Evolutionary conservation across 202 grass and related monocot species (phyloP).

Genomic region (Zoysia matrella): DNA sequence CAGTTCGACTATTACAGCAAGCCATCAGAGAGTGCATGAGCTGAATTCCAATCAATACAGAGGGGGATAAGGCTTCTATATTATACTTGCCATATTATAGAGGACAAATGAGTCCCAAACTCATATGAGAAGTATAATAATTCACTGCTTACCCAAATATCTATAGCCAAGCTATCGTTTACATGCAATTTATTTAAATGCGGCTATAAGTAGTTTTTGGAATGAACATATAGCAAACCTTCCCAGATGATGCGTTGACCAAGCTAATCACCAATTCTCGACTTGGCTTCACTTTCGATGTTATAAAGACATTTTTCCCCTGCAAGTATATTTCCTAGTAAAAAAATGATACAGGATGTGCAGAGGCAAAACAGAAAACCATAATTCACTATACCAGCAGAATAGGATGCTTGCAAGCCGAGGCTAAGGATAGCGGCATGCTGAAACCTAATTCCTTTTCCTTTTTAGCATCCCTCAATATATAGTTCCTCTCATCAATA

Average conservation of each 20-base stretch:
- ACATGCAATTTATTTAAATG: slow-evolving; percentile 29
- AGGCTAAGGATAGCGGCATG: slow-evolving; percentile 77
- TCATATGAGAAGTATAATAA: not conserved
- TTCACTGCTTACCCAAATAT: slow-evolving; percentile 11
- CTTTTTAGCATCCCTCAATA: no score
- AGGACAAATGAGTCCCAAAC: not conserved
- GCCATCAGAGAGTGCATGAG: not conserved
- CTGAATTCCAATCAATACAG: slow-evolving; percentile 14
- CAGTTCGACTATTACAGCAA: not conserved
- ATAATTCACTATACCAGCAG: slow-evolving; percentile 64
- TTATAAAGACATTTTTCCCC: slow-evolving; percentile 80
- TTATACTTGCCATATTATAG: not conserved
- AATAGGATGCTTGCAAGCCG: slow-evolving; percentile 71
- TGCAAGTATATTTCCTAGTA: slow-evolving; percentile 47
- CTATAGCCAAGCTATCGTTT: not conserved
- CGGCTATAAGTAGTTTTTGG: slow-evolving; percentile 15
- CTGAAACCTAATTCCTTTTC: slow-evolving; percentile 57
- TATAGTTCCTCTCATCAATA: no score
- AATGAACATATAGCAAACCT: slow-evolving; percentile 54
- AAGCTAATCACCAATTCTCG: slow-evolving; percentile 66
- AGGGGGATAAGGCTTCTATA: not conserved
- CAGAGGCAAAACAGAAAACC: slow-evolving; percentile 8
- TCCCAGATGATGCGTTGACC: slow-evolving; percentile 70
- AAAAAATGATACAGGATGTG: slow-evolving; percentile 2
- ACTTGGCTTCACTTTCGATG: slow-evolving; percentile 79